A percentile compares a stretch with the other conserved stretches of the same genome.
These are phyloP conservation scores for Nematocida parisii DNA, from an alignment of 371 early-diverging fungal species.

Conservation along the genomic window DNA sequence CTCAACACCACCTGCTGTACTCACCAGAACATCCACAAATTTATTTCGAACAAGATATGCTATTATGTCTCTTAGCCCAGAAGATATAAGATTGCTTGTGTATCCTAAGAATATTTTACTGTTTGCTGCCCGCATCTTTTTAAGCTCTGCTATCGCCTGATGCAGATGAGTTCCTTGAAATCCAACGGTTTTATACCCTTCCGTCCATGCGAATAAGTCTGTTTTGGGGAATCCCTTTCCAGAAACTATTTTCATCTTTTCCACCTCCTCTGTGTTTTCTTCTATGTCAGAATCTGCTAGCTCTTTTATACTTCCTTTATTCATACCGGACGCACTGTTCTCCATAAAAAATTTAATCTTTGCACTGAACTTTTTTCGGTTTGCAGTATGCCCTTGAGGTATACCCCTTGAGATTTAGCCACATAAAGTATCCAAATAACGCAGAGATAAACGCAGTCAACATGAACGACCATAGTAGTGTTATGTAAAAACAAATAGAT, in stretches of 20 bases:
- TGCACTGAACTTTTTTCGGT: not conserved
- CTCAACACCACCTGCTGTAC: slow-evolving; percentile 95
- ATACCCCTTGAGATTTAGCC: slow-evolving; percentile 8
- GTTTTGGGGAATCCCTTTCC: slow-evolving; percentile 22
- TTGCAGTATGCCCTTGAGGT: slow-evolving; percentile 49
- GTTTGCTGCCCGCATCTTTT: slow-evolving; percentile 63
- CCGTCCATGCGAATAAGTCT: slow-evolving; percentile 41
- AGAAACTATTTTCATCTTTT: slow-evolving; percentile 39
- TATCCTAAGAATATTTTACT: slow-evolving; percentile 69
- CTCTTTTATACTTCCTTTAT: not conserved
- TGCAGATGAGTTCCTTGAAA: slow-evolving; percentile 68
- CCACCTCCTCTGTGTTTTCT: slow-evolving; percentile 4
- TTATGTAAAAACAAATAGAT: not conserved
- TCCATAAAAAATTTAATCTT: slow-evolving; percentile 11
- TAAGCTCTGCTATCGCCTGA: slow-evolving; percentile 67
- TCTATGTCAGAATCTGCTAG: slow-evolving; percentile 49
- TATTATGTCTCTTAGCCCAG: slow-evolving; percentile 89
- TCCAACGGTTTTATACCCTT: slow-evolving; percentile 64
- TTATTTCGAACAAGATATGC: slow-evolving; percentile 79
- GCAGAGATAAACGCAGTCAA: not conserved
- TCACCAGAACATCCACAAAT: slow-evolving; percentile 80
- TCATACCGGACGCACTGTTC: not conserved
- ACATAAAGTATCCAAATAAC: slow-evolving; percentile 51
- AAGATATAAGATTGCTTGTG: slow-evolving; percentile 92
- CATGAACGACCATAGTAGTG: not conserved